Percentiles rank a stretch among this genome's conserved stretches.
These are phyloP conservation scores for Phylloporus scabripes DNA, from an alignment of 768 basidiomycete species.

Conservation along the genomic window DNA sequence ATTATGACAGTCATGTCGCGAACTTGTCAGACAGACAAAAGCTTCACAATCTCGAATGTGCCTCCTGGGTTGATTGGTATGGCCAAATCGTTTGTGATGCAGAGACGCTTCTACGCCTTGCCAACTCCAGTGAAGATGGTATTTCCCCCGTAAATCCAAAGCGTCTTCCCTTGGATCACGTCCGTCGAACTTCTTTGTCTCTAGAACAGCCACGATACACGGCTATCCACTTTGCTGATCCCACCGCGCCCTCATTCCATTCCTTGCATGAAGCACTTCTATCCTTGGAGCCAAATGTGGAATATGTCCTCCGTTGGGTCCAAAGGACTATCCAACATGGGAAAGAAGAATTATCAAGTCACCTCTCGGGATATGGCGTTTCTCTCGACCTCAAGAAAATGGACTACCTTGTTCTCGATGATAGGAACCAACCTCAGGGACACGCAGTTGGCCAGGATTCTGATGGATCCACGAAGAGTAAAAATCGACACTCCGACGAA, in stretches of 20 bases:
- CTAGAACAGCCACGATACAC: constrained; percentile 49
- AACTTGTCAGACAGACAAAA: constrained; percentile 21
- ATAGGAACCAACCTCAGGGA: constrained; percentile 42
- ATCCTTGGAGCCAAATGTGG: constrained; percentile 42
- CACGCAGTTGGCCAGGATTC: neutral
- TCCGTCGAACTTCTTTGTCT: constrained; percentile 47
- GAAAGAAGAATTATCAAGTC: constrained; percentile 28
- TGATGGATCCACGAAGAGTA: neutral
- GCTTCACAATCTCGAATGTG: constrained; percentile 37
- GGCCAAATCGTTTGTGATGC: constrained; percentile 66
- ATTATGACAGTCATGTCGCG: constrained; percentile 45
- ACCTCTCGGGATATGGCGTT: constrained; percentile 87
- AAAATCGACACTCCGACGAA: constrained; percentile 14
- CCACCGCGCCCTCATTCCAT: constrained; percentile 61
- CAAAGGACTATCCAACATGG: constrained; percentile 33
- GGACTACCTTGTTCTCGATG: constrained; percentile 94
- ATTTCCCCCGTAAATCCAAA: constrained; percentile 25
- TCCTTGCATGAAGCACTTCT: constrained; percentile 65
- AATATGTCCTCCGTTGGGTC: constrained; percentile 64
- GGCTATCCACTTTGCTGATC: constrained; percentile 74
- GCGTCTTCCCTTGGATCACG: constrained; percentile 73
- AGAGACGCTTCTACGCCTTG: constrained; percentile 51
- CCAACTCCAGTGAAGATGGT: constrained; percentile 42
- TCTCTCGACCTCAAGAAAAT: constrained; percentile 92
- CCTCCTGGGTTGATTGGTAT: constrained; percentile 84